Evolutionary conservation across 768 basidiomycete genomes (phyloP).

Genomic region (Phanerochaete carnosa): DNA sequence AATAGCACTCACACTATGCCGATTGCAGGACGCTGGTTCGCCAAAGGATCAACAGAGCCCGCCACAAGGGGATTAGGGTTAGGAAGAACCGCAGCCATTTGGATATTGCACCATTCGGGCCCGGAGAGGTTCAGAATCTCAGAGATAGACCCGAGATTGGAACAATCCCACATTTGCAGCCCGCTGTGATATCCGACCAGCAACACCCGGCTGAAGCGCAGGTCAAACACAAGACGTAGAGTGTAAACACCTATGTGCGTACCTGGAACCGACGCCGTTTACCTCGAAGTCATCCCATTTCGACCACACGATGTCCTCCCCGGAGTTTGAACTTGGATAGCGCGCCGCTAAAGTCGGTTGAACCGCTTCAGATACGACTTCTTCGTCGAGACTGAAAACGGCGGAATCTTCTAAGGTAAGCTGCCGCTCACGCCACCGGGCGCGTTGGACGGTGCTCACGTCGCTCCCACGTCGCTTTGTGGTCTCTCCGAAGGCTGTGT

Average conservation of each 20-base stretch:
- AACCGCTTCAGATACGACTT: slow-evolving; percentile 2
- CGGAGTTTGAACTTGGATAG: slow-evolving; percentile 26
- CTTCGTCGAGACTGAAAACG: slow-evolving; percentile 27
- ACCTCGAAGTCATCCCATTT: slow-evolving; percentile 36
- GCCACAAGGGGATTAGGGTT: slow-evolving; percentile 20
- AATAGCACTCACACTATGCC: slow-evolving; percentile 30
- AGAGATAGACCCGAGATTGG: slow-evolving; percentile 43
- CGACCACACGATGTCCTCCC: slow-evolving; percentile 41
- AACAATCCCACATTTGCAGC: slow-evolving; percentile 63
- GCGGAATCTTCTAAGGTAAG: slow-evolving; percentile 8
- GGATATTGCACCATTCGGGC: slow-evolving; percentile 31
- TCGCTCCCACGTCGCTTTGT: slow-evolving; percentile 19
- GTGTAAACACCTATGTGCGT: slow-evolving; percentile 1
- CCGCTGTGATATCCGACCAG: slow-evolving; percentile 51
- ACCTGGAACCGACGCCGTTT: slow-evolving; percentile 13
- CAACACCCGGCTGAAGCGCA: slow-evolving; percentile 37
- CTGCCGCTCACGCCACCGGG: neutral
- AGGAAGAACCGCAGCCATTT: slow-evolving; percentile 41
- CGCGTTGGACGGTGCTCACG: neutral
- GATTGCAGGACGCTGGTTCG: slow-evolving; percentile 31
- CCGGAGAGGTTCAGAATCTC: slow-evolving; percentile 53
- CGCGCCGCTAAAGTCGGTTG: slow-evolving; percentile 9
- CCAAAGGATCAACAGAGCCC: slow-evolving; percentile 25
- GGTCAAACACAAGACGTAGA: neutral
- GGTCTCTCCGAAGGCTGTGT: slow-evolving; percentile 8